These are phyloP conservation scores for Gentiana macrophylla DNA, from an alignment of 257 asterid species.

Conservation along the genomic window DNA sequence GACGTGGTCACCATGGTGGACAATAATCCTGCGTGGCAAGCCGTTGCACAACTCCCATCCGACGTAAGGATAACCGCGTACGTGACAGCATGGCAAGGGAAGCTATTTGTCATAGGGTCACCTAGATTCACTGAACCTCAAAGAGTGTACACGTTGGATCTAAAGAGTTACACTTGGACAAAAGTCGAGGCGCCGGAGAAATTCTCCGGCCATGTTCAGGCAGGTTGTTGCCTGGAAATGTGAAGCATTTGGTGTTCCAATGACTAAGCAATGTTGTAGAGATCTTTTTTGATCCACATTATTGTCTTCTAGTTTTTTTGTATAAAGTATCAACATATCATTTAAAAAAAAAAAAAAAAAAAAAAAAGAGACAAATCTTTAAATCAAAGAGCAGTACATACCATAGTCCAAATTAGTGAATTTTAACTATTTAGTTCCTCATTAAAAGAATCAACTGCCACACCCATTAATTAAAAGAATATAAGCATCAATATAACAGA, in stretches of 20 bases:
- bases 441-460: too few species aligned
- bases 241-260: conserved; percentile 6
- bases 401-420: too few species aligned
- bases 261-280: neutral
- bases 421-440: too few species aligned
- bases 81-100: conserved; percentile 43
- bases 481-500: too few species aligned
- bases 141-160: conserved; percentile 32
- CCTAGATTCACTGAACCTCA: conserved; percentile 25
- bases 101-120: conserved; percentile 43
- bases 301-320: too few species aligned
- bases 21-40: conserved; percentile 32
- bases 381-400: too few species aligned
- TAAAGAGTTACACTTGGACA: conserved; percentile 36
- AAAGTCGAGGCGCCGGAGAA: conserved; percentile 24
- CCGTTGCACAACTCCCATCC: conserved; percentile 18
- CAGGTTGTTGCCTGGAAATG: conserved; percentile 58
- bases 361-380: too few species aligned
- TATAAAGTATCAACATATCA: too few species aligned
- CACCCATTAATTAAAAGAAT: too few species aligned
- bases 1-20: conserved; percentile 13
- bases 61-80: conserved; percentile 19
- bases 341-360: too few species aligned
- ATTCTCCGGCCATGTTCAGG: conserved; percentile 58
- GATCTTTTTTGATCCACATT: too few species aligned